Conservation (phyloP, 2,329 filamentous ascomycete species). For the Fusarium chaquense region DNA sequence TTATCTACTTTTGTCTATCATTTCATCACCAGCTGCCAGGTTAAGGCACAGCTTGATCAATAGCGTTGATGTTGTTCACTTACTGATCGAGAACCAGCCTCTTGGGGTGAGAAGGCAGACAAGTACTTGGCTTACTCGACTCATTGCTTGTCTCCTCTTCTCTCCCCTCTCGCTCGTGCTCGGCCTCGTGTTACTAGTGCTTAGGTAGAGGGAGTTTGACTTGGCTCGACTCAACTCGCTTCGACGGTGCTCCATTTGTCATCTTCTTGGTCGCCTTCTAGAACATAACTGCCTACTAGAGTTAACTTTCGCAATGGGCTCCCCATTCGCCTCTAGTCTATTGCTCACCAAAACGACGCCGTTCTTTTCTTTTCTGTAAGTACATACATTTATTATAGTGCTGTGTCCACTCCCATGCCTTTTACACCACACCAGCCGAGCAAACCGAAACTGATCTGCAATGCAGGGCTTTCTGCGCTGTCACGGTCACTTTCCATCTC, state of each 20-base stretch:
- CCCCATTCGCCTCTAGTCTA: slow-evolving; percentile 33
- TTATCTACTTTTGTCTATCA: slow-evolving; percentile 40
- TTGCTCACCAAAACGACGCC: slow-evolving; percentile 21
- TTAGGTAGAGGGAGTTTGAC: not conserved
- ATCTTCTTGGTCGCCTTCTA: slow-evolving; percentile 36
- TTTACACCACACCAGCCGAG: slow-evolving; percentile 27
- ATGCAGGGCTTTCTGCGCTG: slow-evolving; percentile 27
- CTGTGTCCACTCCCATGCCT: slow-evolving; percentile 2
- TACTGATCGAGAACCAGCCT: slow-evolving; percentile 15
- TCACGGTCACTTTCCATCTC: not conserved
- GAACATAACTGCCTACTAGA: slow-evolving; percentile 27
- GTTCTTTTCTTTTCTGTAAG: not conserved
- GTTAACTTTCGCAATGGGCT: slow-evolving; percentile 27
- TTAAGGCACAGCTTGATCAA: slow-evolving; percentile 1
- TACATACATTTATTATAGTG: not conserved
- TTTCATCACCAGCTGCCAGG: slow-evolving; percentile 37
- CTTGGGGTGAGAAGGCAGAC: slow-evolving; percentile 2
- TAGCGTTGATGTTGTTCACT: slow-evolving; percentile 9
- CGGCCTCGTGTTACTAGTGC: slow-evolving; percentile 9
- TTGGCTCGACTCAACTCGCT: slow-evolving; percentile 3
- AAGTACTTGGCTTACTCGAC: slow-evolving; percentile 4
- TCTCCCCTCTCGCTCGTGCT: slow-evolving; percentile 17
- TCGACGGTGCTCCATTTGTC: slow-evolving; percentile 33
- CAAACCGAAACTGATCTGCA: slow-evolving; percentile 30
- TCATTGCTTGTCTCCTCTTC: slow-evolving; percentile 7